These are phyloP conservation scores for Ceratobasidium sp. DNA, from an alignment of 1,284 basidiomycete genomes.

Conservation along the genomic window DNA sequence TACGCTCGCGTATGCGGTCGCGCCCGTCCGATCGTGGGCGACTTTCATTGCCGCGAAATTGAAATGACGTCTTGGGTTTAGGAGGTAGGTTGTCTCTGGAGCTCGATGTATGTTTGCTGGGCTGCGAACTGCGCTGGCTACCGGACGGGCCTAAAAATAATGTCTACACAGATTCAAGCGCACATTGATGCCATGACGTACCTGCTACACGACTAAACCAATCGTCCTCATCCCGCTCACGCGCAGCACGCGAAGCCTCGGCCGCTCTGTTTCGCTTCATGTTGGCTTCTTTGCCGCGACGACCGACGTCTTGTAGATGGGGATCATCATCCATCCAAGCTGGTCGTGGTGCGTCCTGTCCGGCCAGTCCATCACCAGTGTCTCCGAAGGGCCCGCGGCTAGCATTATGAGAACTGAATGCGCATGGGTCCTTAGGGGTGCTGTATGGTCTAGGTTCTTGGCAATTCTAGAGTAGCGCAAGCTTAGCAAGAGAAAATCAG, in stretches of 20 bases:
- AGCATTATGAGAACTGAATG: constrained; percentile 35
- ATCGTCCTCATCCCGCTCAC: constrained; percentile 32
- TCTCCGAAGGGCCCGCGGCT: constrained; percentile 42
- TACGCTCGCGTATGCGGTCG: constrained; percentile 16
- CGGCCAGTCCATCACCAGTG: background rate
- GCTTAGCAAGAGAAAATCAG: background rate
- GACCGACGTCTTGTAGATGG: constrained; percentile 39
- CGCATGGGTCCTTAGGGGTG: constrained; percentile 32
- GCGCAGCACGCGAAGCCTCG: constrained; percentile 28
- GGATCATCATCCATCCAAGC: constrained; percentile 42
- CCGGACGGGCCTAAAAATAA: constrained; percentile 11
- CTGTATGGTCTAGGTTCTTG: constrained; percentile 28
- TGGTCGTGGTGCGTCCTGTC: constrained; percentile 11
- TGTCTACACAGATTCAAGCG: too few species aligned
- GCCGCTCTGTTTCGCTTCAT: constrained; percentile 39
- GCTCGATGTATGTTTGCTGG: background rate
- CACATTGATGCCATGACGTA: background rate
- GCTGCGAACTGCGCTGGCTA: background rate
- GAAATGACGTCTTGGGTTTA: constrained; percentile 31
- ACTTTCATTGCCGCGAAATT: constrained; percentile 1
- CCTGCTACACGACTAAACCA: constrained; percentile 38
- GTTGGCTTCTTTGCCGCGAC: constrained; percentile 35
- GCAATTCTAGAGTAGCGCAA: constrained; percentile 11
- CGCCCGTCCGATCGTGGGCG: background rate
- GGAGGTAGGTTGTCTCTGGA: constrained; percentile 21